Evolutionary conservation across 2,329 filamentous ascomycete species (phyloP), one percentile per base, ranked within the genome.

Genomic region (Colletotrichum spaethianum): DNA sequence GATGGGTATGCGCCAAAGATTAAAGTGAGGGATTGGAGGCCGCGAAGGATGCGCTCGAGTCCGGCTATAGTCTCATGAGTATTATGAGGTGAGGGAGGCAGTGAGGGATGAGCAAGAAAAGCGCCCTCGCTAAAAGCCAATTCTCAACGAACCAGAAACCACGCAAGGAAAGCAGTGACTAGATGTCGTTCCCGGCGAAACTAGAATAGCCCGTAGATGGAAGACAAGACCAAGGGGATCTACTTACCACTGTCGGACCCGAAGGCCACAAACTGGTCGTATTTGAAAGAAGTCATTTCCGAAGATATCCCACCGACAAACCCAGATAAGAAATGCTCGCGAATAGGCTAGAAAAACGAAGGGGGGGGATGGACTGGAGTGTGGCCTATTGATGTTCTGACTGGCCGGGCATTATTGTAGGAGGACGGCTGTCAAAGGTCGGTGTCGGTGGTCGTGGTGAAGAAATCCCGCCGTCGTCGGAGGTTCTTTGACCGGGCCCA

Each of bases 1-100:
- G 83, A 56, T 6, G 87, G 80, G 70, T 84, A 86, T 16, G 83
- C 83, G 23, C 84, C 80, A 16, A 89, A 75, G 68, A 91, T 83
- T 66, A 87, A 83, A 72, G 85, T 80, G 38, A 85, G 63, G 55
- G 88, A 80, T 79, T 92, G 90, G 55, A 91, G 75, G 67, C 90
- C 82, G 56, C 91, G 88, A 74, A 93, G 83, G 64, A 86, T 83
- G 70, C 90, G 88, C 79, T 93, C 91, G 1, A 92, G 83, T 5
- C 90, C 90, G 76, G 85, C 90, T 90, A 75, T n/a, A 31, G 42
- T 40, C 16, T 36, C 38, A 33, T 72, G 23, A 68, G 72, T 42
- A 57, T 6, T 16, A 44, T 11, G 53, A 40, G 7, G 46, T 68
- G 9, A 53, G 48, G 2, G 4, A 23, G 31, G 33, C 11, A 11